Conservation (phyloP, 1,139 yeast species). For the Yarrowia galli region DNA sequence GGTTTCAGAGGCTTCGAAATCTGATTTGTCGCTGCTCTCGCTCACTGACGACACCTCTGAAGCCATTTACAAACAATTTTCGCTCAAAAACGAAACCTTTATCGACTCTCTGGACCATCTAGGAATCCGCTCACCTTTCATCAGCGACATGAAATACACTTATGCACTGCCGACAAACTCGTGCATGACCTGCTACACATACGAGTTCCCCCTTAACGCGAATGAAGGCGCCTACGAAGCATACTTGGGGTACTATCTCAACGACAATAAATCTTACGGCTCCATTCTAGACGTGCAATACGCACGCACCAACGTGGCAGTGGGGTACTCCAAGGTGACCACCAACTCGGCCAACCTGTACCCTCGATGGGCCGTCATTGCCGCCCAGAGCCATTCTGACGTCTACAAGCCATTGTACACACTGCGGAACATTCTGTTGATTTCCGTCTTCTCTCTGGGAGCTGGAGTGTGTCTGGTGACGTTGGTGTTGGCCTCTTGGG, state of each 20-base stretch:
- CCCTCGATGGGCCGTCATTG: conserved; percentile 72
- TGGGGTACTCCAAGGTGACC: conserved; percentile 70
- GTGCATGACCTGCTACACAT: conserved; percentile 42
- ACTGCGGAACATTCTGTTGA: conserved; percentile 73
- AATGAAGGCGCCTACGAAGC: conserved; percentile 52
- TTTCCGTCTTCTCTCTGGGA: conserved; percentile 82
- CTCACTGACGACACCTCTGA: conserved; percentile 28
- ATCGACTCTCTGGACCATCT: neutral
- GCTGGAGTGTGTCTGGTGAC: conserved; percentile 77
- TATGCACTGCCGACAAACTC: conserved; percentile 43
- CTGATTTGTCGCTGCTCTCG: conserved; percentile 2
- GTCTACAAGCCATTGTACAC: conserved; percentile 72
- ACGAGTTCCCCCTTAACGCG: conserved; percentile 40
- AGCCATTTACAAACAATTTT: neutral
- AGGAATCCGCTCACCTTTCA: conserved; percentile 45
- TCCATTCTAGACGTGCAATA: conserved; percentile 56
- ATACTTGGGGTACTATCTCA: conserved; percentile 44
- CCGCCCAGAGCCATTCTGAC: conserved; percentile 65
- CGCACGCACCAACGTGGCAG: conserved; percentile 61
- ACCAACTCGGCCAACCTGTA: conserved; percentile 48
- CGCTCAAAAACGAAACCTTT: neutral
- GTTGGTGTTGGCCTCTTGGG: conserved; percentile 83
- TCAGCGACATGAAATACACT: conserved; percentile 42
- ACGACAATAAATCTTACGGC: conserved; percentile 55
- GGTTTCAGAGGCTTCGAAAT: conserved; percentile 9